These are phyloP conservation scores for Pseudogymnoascus sp. DNA, from an alignment of 2,329 filamentous ascomycete species.

Conservation along the genomic window DNA sequence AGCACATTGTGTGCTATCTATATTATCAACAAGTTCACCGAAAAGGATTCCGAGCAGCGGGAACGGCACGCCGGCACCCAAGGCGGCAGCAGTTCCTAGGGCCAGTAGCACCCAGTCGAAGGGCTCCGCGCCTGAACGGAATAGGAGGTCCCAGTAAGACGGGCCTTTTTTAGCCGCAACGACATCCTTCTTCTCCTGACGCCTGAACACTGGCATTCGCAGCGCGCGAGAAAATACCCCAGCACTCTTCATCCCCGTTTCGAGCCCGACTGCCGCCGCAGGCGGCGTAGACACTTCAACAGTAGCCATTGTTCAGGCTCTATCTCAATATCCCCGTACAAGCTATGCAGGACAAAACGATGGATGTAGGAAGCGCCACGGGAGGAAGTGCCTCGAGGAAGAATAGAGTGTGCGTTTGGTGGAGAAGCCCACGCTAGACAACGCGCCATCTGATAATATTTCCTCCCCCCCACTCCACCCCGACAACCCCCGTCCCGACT, in stretches of 20 bases:
- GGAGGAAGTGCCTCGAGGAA: neutral
- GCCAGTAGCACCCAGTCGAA: slow-evolving; percentile 30
- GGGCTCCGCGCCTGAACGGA: slow-evolving; percentile 10
- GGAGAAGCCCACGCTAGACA: neutral
- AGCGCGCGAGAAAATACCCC: neutral
- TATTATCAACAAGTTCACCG: slow-evolving; percentile 54
- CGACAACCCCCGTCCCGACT: neutral
- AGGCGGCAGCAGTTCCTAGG: slow-evolving; percentile 38
- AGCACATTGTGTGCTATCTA: slow-evolving; percentile 25
- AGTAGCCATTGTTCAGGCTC: slow-evolving; percentile 3
- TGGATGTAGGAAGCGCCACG: neutral
- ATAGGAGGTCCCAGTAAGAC: neutral
- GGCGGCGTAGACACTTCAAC: neutral
- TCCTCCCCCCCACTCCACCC: neutral
- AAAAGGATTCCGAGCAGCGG: slow-evolving; percentile 58
- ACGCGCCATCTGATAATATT: slow-evolving; percentile 4
- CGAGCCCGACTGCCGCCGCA: neutral
- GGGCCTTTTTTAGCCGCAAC: neutral
- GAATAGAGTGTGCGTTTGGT: slow-evolving; percentile 1
- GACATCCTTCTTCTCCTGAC: neutral
- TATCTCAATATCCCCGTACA: neutral
- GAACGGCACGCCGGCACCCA: slow-evolving; percentile 53
- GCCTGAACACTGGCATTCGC: neutral
- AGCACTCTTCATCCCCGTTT: neutral
- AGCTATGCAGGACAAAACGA: neutral